phyloP scores from a whole-genome alignment of 371 early-diverging fungal genomes.

The Chytridium lagenaria region DNA sequence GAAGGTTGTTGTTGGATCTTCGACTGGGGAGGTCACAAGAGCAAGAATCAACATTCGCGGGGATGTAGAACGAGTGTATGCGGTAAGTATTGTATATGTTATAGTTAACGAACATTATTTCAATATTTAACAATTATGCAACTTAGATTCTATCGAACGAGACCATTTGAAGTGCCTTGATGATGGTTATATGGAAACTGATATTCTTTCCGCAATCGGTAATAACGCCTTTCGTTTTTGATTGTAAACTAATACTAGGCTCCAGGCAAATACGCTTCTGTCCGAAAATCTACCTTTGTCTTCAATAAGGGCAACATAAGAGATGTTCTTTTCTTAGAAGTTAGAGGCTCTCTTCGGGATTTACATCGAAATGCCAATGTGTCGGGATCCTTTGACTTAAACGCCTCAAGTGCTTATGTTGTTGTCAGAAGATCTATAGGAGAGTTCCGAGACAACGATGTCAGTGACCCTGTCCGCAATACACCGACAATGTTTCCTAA shows the following conservation, averaged over 20 bases:
- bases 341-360: not conserved
- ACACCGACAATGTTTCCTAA: too few species aligned
- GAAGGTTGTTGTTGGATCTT: constrained; percentile 6
- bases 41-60: constrained; percentile 47
- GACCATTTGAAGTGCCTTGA: constrained; percentile 51
- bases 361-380: constrained; percentile 10
- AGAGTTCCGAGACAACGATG: not conserved
- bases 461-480: too few species aligned
- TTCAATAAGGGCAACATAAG: not conserved
- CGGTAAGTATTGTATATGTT: constrained; percentile 30
- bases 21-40: constrained; percentile 23
- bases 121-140: not conserved
- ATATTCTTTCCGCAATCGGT: not conserved
- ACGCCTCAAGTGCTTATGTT: constrained; percentile 6
- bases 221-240: not conserved
- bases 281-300: not conserved
- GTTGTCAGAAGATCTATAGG: constrained; percentile 27
- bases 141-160: constrained; percentile 54
- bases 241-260: not conserved
- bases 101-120: not conserved
- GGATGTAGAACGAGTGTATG: constrained; percentile 52
- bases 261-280: not conserved
- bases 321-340: constrained; percentile 1
- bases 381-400: constrained; percentile 1
- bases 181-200: constrained; percentile 43